Percentiles rank a stretch among this genome's conserved stretches.
Evolutionary conservation across 441 rosid species (phyloP).

Genomic region (Adansonia rubrostipa): DNA sequence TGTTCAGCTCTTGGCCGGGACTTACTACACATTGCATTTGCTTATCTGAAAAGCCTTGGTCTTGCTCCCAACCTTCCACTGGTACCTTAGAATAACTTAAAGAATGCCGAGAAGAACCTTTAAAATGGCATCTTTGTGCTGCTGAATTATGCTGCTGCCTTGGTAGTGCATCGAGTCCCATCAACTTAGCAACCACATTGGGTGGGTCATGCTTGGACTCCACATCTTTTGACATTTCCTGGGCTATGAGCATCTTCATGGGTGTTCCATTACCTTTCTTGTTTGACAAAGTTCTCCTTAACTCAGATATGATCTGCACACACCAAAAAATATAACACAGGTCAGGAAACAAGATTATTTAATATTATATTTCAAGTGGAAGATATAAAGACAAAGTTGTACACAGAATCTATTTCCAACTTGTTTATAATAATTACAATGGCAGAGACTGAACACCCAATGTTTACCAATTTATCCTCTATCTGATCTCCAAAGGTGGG

Average conservation of each 20-base stretch:
- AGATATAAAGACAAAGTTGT: constrained; percentile 19
- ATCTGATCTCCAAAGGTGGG: constrained; percentile 53
- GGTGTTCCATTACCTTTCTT: constrained; percentile 65
- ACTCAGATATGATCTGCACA: constrained; percentile 64
- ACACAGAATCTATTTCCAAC: constrained; percentile 26
- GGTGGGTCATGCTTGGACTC: constrained; percentile 61
- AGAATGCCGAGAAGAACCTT: constrained; percentile 54
- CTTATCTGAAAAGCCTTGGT: constrained; percentile 49
- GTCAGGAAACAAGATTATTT: constrained; percentile 29
- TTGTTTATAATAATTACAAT: constrained; percentile 25
- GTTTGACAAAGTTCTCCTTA: constrained; percentile 68
- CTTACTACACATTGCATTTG: constrained; percentile 50
- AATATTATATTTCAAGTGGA: constrained; percentile 31
- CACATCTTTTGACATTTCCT: constrained; percentile 85
- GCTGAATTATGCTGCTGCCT: constrained; percentile 50
- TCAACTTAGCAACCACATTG: constrained; percentile 91
- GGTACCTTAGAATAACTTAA: constrained; percentile 52
- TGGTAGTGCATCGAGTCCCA: constrained; percentile 94
- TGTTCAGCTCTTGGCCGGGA: constrained; percentile 46
- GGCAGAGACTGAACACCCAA: constrained; percentile 8
- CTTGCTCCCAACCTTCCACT: constrained; percentile 49
- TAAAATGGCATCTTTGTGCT: constrained; percentile 50
- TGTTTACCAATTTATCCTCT: constrained; percentile 71
- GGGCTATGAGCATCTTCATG: constrained; percentile 81
- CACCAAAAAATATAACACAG: constrained; percentile 27